Evolutionary conservation across 2,329 filamentous ascomycete genomes (phyloP), one percentile per base, ranked within the genome.

Genomic region (Sodiomyces alkalinus): DNA sequence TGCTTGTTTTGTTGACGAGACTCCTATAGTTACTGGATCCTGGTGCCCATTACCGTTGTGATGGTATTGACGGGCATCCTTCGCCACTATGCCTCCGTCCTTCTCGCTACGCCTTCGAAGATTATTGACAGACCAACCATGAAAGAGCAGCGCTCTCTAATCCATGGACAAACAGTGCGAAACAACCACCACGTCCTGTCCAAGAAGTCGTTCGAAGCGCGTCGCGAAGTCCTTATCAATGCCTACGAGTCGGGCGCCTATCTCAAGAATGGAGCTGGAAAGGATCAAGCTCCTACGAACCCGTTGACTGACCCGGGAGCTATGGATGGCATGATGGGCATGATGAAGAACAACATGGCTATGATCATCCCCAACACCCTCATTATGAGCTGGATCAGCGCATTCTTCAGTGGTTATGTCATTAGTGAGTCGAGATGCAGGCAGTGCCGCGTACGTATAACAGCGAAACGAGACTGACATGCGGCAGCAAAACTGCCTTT

Each of bases 321-420:
- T 33, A 98, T 98, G 90, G 92, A 98, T 49, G 87, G 86, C 41
- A 98, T 98, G 90, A 98, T 98, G 90, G 87, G 90, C 41, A 93
- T 93, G 83, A 92, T 98, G 82, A 98, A 98, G 70, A 86, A 86
- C 33, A 93, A 98, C 51, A 93, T 98, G 80, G 87, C 90, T 39
- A 98, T 96, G 90, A 96, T 98, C 62, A 83, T 98, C 33, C 90
- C 90, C 27, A 93, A 98, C 56, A 96, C 86, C 5, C 58, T 98
- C 49, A 98, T 98, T 42, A 98, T 98, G 90, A 90, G 87, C 40
- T 98, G 90, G 90, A 96, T 98, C 52, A 98, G 98, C 58, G 86
- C 90, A 0, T 98, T 96, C 51, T 98, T 98, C 47, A 92, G 83
- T 29, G 90, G 90, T 18, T 98, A 94, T 48, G 90, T 98, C 26